These are phyloP conservation scores for Ogataea trehaloabstinens DNA, from an alignment of 805 yeast species.

Conservation along the genomic window DNA sequence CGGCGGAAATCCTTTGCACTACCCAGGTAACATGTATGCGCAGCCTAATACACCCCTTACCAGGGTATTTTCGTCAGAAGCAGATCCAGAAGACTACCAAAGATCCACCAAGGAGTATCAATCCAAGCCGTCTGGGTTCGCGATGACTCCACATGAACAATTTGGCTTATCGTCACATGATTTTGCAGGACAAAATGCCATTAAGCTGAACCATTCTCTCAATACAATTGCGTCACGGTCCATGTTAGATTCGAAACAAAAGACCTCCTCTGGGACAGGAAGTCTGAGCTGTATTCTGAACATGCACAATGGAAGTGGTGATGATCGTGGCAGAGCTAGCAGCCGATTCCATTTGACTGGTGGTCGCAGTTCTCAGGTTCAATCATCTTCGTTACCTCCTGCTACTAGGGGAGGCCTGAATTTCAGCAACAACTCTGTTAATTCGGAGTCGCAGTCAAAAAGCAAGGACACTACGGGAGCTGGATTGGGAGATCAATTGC, in stretches of 20 bases:
- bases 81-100: conserved; percentile 20
- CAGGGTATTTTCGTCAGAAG: conserved; percentile 30
- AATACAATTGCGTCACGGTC: conserved; percentile 27
- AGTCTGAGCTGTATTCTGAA: conserved; percentile 9
- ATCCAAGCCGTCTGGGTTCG: conserved; percentile 6
- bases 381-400: conserved; percentile 27
- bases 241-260: conserved; percentile 19
- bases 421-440: conserved; percentile 1
- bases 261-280: conserved; percentile 6
- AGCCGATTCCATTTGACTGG: conserved; percentile 15
- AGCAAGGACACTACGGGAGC: background rate
- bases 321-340: conserved; percentile 21
- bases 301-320: conserved; percentile 17
- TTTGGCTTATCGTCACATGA: conserved; percentile 19
- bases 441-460: conserved; percentile 8
- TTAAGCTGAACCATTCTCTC: conserved; percentile 29
- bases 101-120: conserved; percentile 20
- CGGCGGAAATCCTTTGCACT: conserved; percentile 7
- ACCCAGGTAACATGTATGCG: conserved; percentile 8
- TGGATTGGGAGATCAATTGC: background rate
- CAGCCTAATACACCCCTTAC: conserved; percentile 16
- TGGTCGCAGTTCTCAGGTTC: conserved; percentile 14
- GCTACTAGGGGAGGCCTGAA: conserved; percentile 12
- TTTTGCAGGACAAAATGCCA: conserved; percentile 26
- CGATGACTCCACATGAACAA: conserved; percentile 1